These are phyloP conservation scores for Clonostachys rhizophaga DNA, from an alignment of 2,329 filamentous ascomycete species.

Conservation along the genomic window DNA sequence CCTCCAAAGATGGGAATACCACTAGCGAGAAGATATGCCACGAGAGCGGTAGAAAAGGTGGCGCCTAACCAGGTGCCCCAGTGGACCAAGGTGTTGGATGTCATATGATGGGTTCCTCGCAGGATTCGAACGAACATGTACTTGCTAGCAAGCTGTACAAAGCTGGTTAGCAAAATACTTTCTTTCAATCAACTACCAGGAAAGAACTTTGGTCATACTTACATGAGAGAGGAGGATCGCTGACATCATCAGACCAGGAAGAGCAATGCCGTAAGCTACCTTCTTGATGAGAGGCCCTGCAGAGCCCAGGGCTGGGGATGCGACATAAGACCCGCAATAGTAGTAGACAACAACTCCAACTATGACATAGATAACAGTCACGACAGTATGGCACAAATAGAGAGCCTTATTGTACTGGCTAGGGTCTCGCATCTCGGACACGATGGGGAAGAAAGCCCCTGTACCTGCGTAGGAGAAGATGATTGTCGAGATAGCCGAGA, in stretches of 20 bases:
- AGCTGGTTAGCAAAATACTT: background rate
- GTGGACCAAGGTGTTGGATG: conserved; percentile 16
- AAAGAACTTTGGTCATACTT: no score
- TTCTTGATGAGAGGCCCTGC: conserved; percentile 55
- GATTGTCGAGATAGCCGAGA: conserved; percentile 63
- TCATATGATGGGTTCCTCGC: conserved; percentile 19
- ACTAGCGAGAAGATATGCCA: conserved; percentile 19
- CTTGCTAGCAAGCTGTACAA: conserved; percentile 15
- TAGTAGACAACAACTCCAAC: conserved; percentile 65
- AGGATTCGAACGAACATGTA: conserved; percentile 18
- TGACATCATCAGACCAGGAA: conserved; percentile 56
- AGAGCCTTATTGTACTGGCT: conserved; percentile 48
- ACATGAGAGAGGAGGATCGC: no score
- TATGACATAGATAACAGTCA: conserved; percentile 62
- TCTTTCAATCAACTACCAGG: no score
- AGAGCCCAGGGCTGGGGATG: conserved; percentile 64
- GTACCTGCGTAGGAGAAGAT: conserved; percentile 63
- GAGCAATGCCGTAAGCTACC: conserved; percentile 64
- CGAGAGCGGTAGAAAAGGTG: conserved; percentile 11
- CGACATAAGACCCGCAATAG: conserved; percentile 59
- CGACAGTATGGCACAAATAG: conserved; percentile 53
- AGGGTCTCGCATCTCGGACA: conserved; percentile 45
- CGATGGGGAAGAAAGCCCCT: conserved; percentile 46
- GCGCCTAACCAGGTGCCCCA: conserved; percentile 23
- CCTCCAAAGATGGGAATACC: conserved; percentile 17